Evolutionary conservation across 176 grass and related monocot species (phyloP), one percentile per base, ranked within the genome.

Genomic region (Leersia perrieri): DNA sequence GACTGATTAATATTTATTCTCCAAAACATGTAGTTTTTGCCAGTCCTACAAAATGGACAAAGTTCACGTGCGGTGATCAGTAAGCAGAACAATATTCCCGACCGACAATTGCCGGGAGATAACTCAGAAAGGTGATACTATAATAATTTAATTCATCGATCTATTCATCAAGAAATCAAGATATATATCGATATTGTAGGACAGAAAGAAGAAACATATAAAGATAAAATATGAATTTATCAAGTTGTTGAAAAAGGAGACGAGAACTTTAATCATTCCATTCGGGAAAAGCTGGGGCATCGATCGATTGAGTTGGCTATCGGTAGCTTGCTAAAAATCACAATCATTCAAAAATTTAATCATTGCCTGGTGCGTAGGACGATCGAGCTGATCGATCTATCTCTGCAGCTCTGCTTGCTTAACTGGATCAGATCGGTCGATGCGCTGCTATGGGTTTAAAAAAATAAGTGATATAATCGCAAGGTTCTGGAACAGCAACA

Each of bases 301-400:
- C 22, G 53, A 58, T 23, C 22, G 22, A 58, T 25, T 1, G 29
- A 79, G 75, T 65, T 65, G 75, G 55, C 32, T 68, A 29, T 42
- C 42, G 83, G 53, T 55, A 67, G 76, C 60, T 62, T 36, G 53
- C 75, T 67, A 61, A 79, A 82, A 73, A 68, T 49, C 60, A 78
- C 42, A 66, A 79, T 83, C 73, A 88, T 88, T 78, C 60, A 28
- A 28, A n/a, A 28, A 34, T 3, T 42, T 40, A 44, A 88, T 80
- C 61, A 88, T 87, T 74, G 68, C 34, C 69, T 68, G 68, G 28
- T 32, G 68, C 34, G 60, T 72, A 33, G 28, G 58, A 77, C 55
- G 33, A 80, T 36, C 39, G 22, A 73, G 69, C 72, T 57, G 47
- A 51, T 22, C 16, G 6, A 53, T 22, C 1, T 53, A 53, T 22